Percentiles rank a stretch among this genome's conserved stretches.
phyloP scores from a whole-genome alignment of 768 basidiomycete species.

The Collybiopsis luxurians region DNA sequence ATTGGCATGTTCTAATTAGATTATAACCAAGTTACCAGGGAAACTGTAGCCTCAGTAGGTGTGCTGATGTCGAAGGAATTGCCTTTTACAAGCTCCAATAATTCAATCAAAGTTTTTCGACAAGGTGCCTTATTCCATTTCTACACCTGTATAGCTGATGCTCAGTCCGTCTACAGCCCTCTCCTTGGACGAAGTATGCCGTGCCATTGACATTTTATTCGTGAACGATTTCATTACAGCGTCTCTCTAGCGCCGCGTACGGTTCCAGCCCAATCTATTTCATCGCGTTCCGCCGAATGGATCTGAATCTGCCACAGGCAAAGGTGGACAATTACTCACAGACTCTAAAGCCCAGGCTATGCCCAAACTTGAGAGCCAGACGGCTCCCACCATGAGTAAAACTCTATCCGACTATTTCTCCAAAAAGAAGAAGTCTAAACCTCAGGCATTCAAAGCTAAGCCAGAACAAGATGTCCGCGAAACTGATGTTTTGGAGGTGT shows the following conservation, averaged over 20 bases:
- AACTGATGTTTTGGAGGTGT: constrained; percentile 71
- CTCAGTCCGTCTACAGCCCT: constrained; percentile 36
- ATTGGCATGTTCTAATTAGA: not conserved
- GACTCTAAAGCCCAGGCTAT: constrained; percentile 22
- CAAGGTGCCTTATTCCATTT: constrained; percentile 30
- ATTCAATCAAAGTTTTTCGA: constrained; percentile 64
- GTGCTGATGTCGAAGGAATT: constrained; percentile 54
- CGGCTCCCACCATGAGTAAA: not conserved
- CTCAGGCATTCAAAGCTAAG: not conserved
- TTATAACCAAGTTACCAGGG: constrained; percentile 40
- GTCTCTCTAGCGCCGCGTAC: constrained; percentile 54
- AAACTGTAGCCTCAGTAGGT: constrained; percentile 79
- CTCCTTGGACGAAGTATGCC: constrained; percentile 68
- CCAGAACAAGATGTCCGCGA: not conserved
- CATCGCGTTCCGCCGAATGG: constrained; percentile 39
- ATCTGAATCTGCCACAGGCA: not conserved
- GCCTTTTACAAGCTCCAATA: constrained; percentile 67
- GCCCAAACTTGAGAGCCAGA: constrained; percentile 22
- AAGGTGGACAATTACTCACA: not conserved
- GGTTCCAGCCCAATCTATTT: constrained; percentile 62
- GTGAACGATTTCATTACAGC: not conserved
- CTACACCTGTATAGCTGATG: not conserved
- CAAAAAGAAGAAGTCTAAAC: not conserved
- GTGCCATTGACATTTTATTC: not conserved
- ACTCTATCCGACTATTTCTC: constrained; percentile 5